Evolutionary conservation across 1,284 basidiomycete genomes (phyloP).

Genomic region (Mrakiaceae sp.): DNA sequence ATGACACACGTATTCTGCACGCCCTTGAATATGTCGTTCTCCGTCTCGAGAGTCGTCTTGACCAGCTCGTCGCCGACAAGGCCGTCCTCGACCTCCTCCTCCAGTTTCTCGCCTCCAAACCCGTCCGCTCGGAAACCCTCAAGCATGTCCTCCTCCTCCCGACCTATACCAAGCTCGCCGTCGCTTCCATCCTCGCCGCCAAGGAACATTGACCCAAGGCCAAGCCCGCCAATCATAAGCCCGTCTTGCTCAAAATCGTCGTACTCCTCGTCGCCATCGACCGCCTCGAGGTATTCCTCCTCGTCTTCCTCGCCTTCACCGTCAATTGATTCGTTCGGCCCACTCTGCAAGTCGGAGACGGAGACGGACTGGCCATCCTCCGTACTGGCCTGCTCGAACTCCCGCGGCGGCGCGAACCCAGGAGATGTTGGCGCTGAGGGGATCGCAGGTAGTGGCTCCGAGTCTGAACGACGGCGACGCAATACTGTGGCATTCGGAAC

Average conservation of each 20-base stretch:
- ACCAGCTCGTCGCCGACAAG: not conserved
- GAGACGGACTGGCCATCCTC: conserved; percentile 20
- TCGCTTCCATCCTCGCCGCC: conserved; percentile 23
- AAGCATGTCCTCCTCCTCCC: conserved; percentile 27
- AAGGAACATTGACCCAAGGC: not conserved
- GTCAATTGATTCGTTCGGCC: conserved; percentile 14
- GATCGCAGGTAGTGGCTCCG: conserved; percentile 1
- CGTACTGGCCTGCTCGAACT: not conserved
- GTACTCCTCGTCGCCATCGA: conserved; percentile 18
- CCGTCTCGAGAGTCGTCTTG: no score
- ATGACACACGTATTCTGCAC: no score
- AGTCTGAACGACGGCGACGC: conserved; percentile 3
- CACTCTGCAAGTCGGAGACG: conserved; percentile 18
- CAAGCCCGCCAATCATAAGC: conserved; percentile 17
- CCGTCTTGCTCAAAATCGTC: conserved; percentile 44
- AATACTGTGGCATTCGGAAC: not conserved
- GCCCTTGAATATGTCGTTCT: no score
- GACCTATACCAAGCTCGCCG: conserved; percentile 34
- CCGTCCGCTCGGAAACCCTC: conserved; percentile 18
- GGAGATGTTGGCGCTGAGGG: not conserved
- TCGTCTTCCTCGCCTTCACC: conserved; percentile 38
- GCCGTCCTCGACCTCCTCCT: not conserved
- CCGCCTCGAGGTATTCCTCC: conserved; percentile 39
- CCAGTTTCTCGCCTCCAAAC: not conserved
- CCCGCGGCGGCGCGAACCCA: not conserved